phyloP scores from a whole-genome alignment of 805 yeast species.

The Peterozyma xylosa region DNA sequence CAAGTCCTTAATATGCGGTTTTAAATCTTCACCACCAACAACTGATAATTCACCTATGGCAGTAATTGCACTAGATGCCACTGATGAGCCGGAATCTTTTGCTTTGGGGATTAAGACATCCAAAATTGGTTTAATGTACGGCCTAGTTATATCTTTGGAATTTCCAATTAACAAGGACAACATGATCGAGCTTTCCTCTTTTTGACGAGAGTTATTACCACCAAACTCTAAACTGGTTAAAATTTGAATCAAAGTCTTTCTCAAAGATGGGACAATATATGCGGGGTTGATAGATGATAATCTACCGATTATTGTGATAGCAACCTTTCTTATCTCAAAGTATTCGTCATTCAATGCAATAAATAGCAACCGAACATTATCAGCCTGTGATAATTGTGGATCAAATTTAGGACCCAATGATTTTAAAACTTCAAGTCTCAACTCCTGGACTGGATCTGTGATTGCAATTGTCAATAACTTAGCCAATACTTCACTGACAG shows the following conservation, averaged over 20 bases:
- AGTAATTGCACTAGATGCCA: conserved; percentile 75
- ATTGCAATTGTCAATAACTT: conserved; percentile 76
- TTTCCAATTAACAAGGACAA: conserved; percentile 67
- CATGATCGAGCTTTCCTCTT: conserved; percentile 80
- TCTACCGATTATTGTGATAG: conserved; percentile 76
- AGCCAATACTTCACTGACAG: conserved; percentile 80
- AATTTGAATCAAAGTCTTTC: conserved; percentile 80
- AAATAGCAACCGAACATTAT: conserved; percentile 74
- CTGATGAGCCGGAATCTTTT: conserved; percentile 56
- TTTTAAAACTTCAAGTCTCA: conserved; percentile 70
- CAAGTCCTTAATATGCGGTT: conserved; percentile 59
- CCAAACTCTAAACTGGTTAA: conserved; percentile 82
- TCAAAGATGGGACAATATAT: conserved; percentile 84
- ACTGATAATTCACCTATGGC: conserved; percentile 87
- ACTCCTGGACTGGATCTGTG: conserved; percentile 83
- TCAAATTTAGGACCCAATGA: conserved; percentile 74
- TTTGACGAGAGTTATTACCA: conserved; percentile 56
- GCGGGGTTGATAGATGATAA: conserved; percentile 87
- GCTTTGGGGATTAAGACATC: conserved; percentile 76
- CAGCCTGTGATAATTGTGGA: conserved; percentile 91
- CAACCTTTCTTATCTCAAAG: conserved; percentile 73
- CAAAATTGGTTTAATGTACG: conserved; percentile 87
- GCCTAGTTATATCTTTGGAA: conserved; percentile 77
- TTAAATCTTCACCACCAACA: conserved; percentile 83
- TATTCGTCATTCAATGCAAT: conserved; percentile 89